Evolutionary conservation across 2,329 filamentous ascomycete species (phyloP).

Genomic region (Lachnellula occidentalis): DNA sequence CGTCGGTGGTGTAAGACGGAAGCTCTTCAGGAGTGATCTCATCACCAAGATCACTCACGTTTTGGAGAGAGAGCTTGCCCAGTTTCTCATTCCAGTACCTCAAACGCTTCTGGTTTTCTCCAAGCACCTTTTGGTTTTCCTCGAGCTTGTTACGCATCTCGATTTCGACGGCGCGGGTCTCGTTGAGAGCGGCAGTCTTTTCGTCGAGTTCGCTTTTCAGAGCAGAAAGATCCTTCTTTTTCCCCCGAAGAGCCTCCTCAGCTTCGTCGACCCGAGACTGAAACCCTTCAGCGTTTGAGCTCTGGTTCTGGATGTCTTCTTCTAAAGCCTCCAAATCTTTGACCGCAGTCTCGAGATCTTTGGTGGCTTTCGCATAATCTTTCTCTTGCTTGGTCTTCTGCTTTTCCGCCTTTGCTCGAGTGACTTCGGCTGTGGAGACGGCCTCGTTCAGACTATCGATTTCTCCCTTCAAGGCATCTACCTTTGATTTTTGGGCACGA

Average conservation of each 20-base stretch:
- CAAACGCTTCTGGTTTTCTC: constrained; percentile 78
- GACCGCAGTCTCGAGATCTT: constrained; percentile 68
- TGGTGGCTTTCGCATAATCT: constrained; percentile 69
- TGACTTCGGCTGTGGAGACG: constrained; percentile 79
- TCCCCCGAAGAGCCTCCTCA: constrained; percentile 68
- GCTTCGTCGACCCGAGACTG: constrained; percentile 73
- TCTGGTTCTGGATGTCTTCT: constrained; percentile 72
- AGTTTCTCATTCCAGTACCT: constrained; percentile 89
- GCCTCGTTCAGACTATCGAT: constrained; percentile 76
- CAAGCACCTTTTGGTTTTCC: constrained; percentile 84
- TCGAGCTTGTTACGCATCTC: constrained; percentile 99
- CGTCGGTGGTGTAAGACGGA: constrained; percentile 70
- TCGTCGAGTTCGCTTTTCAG: constrained; percentile 84
- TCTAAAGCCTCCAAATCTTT: constrained; percentile 74
- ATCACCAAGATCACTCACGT: constrained; percentile 65
- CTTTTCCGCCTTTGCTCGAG: constrained; percentile 90
- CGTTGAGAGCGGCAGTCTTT: constrained; percentile 80
- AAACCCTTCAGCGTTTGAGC: constrained; percentile 66
- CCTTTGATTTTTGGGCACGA: constrained; percentile 81
- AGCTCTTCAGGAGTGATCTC: constrained; percentile 53
- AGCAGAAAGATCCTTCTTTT: constrained; percentile 72
- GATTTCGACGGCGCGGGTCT: constrained; percentile 83
- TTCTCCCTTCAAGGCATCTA: constrained; percentile 82
- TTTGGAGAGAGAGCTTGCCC: constrained; percentile 75
- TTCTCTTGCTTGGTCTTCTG: constrained; percentile 82